Evolutionary conservation across 768 basidiomycete genomes (phyloP), one percentile per base, ranked within the genome.

Genomic region (Termitomyces heimii): DNA sequence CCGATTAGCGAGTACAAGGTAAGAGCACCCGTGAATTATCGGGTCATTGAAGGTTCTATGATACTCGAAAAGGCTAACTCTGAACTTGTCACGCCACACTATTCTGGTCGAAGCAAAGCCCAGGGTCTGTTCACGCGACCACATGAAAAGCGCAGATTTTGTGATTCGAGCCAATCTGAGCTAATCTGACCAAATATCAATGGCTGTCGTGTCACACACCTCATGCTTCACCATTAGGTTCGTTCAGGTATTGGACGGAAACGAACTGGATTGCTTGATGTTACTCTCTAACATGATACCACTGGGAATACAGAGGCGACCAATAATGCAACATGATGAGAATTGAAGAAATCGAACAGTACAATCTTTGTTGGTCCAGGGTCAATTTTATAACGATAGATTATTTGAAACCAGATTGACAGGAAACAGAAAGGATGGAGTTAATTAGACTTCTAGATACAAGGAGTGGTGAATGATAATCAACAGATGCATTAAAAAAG

Each of bases 371-470:
- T 35, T 39, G 32, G 37, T 44, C 50, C 48, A 34, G 43, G 24
- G 40, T 48, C 32, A 45, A 42, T 43, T 55, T 50, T 31, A 52
- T 32, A 46, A 48, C 37, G 46, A 51, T 51, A 54, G 55, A 54
- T 56, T 54, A 54, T 51, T 56, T 37, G 45, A 37, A 53, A 62
- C 28, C 46, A 51, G 42, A 56, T 54, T 56, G 39, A 54, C 37
- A 49, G n/a, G 29, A 42, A 35, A 57, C 31, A 57, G 49, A 55
- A 60, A 48, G 32, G 39, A 59, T 54, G 54, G 63, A 52, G 26
- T 53, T 53, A 47, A 42, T 47, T 46, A 37, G 42, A 62, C 46
- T 56, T 71, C 71, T 73, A 73, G 57, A 65, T 69, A 72, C 69
- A 70, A 60, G 57, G 59, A 60, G 59, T 57, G 61, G 44, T 60